Percentiles rank a stretch among this genome's conserved stretches.
Evolutionary conservation across 2,329 filamentous ascomycete genomes (phyloP).

Genomic region (Dothideomycetes sp.): DNA sequence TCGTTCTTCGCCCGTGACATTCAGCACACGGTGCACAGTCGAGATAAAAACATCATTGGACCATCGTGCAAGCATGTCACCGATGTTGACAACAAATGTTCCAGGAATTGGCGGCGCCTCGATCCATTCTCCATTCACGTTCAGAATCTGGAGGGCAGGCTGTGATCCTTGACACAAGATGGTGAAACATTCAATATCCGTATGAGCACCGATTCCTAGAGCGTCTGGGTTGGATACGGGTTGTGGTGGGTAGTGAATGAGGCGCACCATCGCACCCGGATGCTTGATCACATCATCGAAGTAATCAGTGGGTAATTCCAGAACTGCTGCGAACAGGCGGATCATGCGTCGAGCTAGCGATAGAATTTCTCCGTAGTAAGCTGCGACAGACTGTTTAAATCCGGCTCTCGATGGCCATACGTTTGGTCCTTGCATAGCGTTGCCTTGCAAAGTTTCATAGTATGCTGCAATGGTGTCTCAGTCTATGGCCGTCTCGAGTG

Average conservation of each 20-base stretch:
- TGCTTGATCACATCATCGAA: conserved; percentile 25
- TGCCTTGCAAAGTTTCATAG: too few species aligned
- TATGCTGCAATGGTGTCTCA: too few species aligned
- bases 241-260: conserved; percentile 32
- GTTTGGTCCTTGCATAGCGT: too few species aligned
- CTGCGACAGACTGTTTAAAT: too few species aligned
- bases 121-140: conserved; percentile 29
- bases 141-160: conserved; percentile 28
- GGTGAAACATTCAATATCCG: conserved; percentile 37
- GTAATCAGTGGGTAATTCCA: conserved; percentile 28
- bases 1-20: conserved; percentile 37
- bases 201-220: conserved; percentile 26
- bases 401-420: too few species aligned
- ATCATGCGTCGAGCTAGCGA: conserved; percentile 26
- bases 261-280: conserved; percentile 23
- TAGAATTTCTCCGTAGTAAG: conserved; percentile 26
- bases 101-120: conserved; percentile 31
- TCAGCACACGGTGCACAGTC: conserved; percentile 45
- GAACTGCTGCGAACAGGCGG: conserved; percentile 29
- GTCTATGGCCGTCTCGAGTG: too few species aligned
- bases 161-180: conserved; percentile 33
- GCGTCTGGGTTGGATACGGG: conserved; percentile 16
- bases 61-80: conserved; percentile 36
- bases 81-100: conserved; percentile 38
- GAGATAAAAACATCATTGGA: conserved; percentile 44